Evolutionary conservation across 2,329 filamentous ascomycete species (phyloP).

Genomic region (Xylariaceae sp.): DNA sequence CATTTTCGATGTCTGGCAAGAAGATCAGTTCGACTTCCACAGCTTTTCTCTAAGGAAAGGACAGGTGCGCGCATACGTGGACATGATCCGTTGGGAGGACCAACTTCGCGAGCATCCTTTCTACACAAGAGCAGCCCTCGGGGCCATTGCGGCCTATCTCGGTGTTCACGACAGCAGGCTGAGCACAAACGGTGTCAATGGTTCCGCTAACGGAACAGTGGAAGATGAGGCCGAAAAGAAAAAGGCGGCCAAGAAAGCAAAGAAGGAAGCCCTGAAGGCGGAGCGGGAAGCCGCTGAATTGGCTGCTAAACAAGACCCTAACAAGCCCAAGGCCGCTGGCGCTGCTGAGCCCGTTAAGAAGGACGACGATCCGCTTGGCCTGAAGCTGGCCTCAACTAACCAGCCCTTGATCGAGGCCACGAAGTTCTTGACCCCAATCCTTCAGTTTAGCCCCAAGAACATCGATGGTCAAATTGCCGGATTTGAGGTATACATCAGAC

Average conservation of each 20-base stretch:
- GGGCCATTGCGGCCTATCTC: constrained; percentile 75
- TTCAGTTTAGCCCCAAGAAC: constrained; percentile 76
- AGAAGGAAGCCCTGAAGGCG: constrained; percentile 68
- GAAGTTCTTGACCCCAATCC: constrained; percentile 75
- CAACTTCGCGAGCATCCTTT: constrained; percentile 87
- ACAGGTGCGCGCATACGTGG: constrained; percentile 88
- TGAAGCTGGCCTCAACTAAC: constrained; percentile 72
- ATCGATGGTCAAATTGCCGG: constrained; percentile 78
- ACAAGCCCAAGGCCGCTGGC: constrained; percentile 61
- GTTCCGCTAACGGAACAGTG: constrained; percentile 39
- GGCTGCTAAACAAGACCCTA: constrained; percentile 74
- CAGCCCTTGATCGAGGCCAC: constrained; percentile 81
- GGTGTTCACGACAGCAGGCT: constrained; percentile 70
- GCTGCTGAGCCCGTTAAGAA: constrained; percentile 72
- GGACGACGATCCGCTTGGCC: constrained; percentile 81
- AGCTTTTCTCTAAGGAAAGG: constrained; percentile 95
- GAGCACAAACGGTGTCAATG: constrained; percentile 58
- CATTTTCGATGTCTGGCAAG: constrained; percentile 96
- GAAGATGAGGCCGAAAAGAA: constrained; percentile 67
- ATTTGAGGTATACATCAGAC: constrained; percentile 83
- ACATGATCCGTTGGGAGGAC: constrained; percentile 97
- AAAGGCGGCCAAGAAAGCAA: constrained; percentile 86
- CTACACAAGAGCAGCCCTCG: constrained; percentile 77
- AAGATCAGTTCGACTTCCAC: constrained; percentile 99
- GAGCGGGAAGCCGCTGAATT: constrained; percentile 77